Evolutionary conservation across 805 yeast species (phyloP), one percentile per base, ranked within the genome.

Genomic region (Hanseniaspora taiwanica): DNA sequence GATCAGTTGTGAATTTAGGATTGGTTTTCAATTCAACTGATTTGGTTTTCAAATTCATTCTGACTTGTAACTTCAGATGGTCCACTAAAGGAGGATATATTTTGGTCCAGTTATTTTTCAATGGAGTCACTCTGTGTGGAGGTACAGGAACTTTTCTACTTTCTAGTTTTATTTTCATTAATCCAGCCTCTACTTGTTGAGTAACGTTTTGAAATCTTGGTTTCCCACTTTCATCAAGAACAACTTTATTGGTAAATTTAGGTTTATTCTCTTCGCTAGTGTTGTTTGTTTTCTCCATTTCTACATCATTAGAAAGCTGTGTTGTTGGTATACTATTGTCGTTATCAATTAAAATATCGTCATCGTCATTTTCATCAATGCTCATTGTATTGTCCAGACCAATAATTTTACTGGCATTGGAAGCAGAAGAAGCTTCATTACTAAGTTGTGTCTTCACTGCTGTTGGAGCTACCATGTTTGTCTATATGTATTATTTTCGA

Each of bases 71-170:
- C 57, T 91, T 86, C 51, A 91, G 70, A 62, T 87, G 95, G 46
- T 91, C 96, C 27, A 91, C 97, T 49, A 91, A 66, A 5, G 98
- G 97, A 25, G 94, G 94, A 57, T 91, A 91, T 35, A 91, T 80
- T 59, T 91, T 91, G 35, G 84, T 72, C 99, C 99, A 91, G 36
- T 78, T 71, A 48, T 74, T 75, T 59, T 85, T 82, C 53, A 91
- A 71, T 19, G 98, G 98, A 1, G 94, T 72, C 86, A 91, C 81
- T 69, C 99, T 74, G 60, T 91, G 97, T 23, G 96, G 97, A 32
- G 98, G 98, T 24, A 91, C 93, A 3, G 89, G 75, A 9, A 91
- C 82, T 55, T 87, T 87, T 64, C 97, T 72, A 40, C 80, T 71
- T 60, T 89, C 96, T 40, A 79, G 65, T 60, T 85, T 85, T 23